A percentile compares a stretch with the other conserved stretches of the same genome.
Conservation (phyloP, 208 protist genomes). For the Acanthamoeba healyi region DNA sequence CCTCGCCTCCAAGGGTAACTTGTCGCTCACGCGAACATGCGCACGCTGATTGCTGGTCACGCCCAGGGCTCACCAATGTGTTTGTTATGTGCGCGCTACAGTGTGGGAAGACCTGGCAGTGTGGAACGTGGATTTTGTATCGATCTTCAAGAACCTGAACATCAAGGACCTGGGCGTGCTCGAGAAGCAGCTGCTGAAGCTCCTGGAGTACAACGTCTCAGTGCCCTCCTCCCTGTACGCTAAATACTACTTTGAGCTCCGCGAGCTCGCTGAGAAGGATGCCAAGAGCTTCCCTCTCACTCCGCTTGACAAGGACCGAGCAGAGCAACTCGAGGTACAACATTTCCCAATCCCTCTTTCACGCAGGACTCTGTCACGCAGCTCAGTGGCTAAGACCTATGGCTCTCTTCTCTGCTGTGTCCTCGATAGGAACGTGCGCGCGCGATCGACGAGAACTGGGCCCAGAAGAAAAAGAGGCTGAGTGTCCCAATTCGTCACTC, state of each 20-base stretch:
- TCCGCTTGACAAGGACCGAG: conserved; percentile 7
- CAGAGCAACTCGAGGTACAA: conserved; percentile 35
- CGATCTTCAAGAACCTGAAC: conserved; percentile 63
- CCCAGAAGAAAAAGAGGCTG: background rate
- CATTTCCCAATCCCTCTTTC: too few relatives aligned
- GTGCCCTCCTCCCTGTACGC: background rate
- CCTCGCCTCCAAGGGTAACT: conserved; percentile 73
- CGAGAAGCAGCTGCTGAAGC: conserved; percentile 57
- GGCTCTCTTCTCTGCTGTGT: background rate
- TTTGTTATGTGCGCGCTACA: background rate
- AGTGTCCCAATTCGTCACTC: background rate
- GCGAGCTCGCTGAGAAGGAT: conserved; percentile 69
- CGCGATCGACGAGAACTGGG: conserved; percentile 50
- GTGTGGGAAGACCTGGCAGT: conserved; percentile 76
- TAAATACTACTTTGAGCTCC: conserved; percentile 76
- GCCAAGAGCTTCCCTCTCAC: conserved; percentile 35
- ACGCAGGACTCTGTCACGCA: too few relatives aligned
- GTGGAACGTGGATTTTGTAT: conserved; percentile 75
- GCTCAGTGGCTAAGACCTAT: too few relatives aligned
- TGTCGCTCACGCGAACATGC: background rate
- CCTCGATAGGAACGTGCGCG: background rate
- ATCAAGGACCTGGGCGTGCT: conserved; percentile 67
- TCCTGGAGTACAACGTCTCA: conserved; percentile 66
- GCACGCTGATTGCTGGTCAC: background rate
- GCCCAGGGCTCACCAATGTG: too few relatives aligned